These are phyloP conservation scores for Pichia kluyveri DNA, from an alignment of 805 yeast species.

Conservation along the genomic window DNA sequence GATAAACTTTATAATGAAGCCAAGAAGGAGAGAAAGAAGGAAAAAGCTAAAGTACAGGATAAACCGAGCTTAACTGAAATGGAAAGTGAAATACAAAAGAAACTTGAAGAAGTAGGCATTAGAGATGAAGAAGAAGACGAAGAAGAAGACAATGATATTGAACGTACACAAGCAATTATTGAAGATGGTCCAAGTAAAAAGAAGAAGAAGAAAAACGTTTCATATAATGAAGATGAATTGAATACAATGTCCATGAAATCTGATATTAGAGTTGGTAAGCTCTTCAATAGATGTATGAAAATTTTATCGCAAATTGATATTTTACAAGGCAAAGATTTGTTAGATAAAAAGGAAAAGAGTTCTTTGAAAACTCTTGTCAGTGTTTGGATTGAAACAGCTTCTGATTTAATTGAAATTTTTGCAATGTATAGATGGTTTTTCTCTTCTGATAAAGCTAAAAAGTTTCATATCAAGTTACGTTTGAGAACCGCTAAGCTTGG, in stretches of 20 bases:
- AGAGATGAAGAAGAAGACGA: conserved; percentile 14
- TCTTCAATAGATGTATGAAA: conserved; percentile 39
- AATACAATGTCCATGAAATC: conserved; percentile 24
- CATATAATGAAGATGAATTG: conserved; percentile 20
- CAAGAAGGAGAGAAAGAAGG: conserved; percentile 28
- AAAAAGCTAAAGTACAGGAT: conserved; percentile 14
- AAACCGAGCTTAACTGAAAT: no score
- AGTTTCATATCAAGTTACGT: conserved; percentile 60
- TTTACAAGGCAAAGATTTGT: conserved; percentile 16
- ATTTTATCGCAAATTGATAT: conserved; percentile 36
- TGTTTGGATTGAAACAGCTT: conserved; percentile 73
- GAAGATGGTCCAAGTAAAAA: conserved; percentile 21
- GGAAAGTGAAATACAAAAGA: background rate
- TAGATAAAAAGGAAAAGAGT: conserved; percentile 23
- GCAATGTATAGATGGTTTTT: conserved; percentile 70
- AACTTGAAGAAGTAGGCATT: conserved; percentile 11
- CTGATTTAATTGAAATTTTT: conserved; percentile 77
- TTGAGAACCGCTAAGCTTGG: conserved; percentile 53
- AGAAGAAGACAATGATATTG: conserved; percentile 12
- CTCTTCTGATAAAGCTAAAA: conserved; percentile 62
- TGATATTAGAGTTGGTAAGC: conserved; percentile 33
- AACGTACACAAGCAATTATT: conserved; percentile 22
- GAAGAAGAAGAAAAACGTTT: conserved; percentile 16
- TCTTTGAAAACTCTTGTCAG: conserved; percentile 40
- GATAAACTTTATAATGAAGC: conserved; percentile 47